Evolutionary conservation across 768 basidiomycete genomes (phyloP).

Genomic region (Lactarius deliciosus): DNA sequence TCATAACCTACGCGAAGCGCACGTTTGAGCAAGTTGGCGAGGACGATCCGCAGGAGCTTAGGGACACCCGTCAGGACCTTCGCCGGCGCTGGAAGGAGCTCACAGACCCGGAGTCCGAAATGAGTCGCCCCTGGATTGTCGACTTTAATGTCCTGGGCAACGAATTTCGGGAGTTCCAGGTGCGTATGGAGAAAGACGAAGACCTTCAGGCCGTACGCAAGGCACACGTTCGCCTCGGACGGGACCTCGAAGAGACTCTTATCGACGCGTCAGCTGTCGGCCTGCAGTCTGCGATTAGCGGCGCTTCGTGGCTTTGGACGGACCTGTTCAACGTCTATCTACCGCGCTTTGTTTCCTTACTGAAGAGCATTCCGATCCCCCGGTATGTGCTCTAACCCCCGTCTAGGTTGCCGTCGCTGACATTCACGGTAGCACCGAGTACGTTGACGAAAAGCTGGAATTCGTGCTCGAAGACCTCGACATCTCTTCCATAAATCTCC

Average conservation of each 20-base stretch:
- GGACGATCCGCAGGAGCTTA: constrained; percentile 48
- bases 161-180: constrained; percentile 47
- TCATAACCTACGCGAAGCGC: constrained; percentile 46
- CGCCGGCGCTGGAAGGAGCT: constrained; percentile 51
- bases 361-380: constrained; percentile 69
- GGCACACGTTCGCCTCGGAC: constrained; percentile 49
- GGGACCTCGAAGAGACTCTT: constrained; percentile 49
- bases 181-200: constrained; percentile 47
- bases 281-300: constrained; percentile 54
- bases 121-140: constrained; percentile 50
- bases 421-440: constrained; percentile 57
- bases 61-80: constrained; percentile 44
- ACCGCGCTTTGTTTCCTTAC: constrained; percentile 50
- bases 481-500: constrained; percentile 61
- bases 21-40: constrained; percentile 54
- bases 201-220: constrained; percentile 48
- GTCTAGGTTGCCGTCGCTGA: not conserved
- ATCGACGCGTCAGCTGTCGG: constrained; percentile 43
- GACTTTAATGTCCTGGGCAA: constrained; percentile 47
- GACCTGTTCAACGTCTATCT: constrained; percentile 81
- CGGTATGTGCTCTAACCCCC: constrained; percentile 41
- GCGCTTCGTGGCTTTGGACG: constrained; percentile 75
- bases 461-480: constrained; percentile 76
- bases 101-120: constrained; percentile 44
- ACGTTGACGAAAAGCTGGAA: constrained; percentile 64